phyloP scores from a whole-genome alignment of 1,284 basidiomycete species.

The Xerocomus nothofagi region DNA sequence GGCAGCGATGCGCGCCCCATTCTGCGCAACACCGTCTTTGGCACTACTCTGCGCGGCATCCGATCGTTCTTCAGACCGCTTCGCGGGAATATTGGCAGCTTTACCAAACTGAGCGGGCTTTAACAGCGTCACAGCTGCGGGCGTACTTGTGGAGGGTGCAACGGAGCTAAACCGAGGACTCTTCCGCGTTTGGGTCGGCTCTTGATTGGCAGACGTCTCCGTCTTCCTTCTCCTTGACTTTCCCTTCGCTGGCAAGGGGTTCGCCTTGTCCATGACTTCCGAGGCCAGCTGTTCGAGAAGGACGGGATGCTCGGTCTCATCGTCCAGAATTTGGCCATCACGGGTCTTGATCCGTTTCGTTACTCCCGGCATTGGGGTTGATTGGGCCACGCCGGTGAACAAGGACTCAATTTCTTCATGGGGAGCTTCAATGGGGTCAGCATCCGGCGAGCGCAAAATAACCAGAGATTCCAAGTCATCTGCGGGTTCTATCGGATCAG shows the following conservation, averaged over 20 bases:
- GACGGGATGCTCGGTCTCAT: constrained; percentile 19
- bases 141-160: constrained; percentile 9
- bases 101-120: background rate
- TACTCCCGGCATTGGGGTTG: constrained; percentile 31
- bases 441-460: constrained; percentile 1
- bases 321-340: constrained; percentile 29
- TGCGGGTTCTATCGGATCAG: constrained; percentile 36
- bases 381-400: constrained; percentile 7
- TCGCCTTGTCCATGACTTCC: background rate
- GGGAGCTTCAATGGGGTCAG: constrained; percentile 33
- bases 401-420: constrained; percentile 7
- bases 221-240: constrained; percentile 1
- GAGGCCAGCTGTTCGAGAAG: constrained; percentile 13
- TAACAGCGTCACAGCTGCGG: constrained; percentile 3
- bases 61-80: background rate
- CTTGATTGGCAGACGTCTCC: constrained; percentile 11
- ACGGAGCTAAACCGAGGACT: constrained; percentile 11
- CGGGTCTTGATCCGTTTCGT: constrained; percentile 40
- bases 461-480: constrained; percentile 28
- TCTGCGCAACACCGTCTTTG: background rate
- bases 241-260: constrained; percentile 2
- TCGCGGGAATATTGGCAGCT: constrained; percentile 18
- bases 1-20: background rate
- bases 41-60: background rate
- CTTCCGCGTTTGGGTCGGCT: constrained; percentile 11